Base-by-base conservation (phyloP, 2,329 filamentous ascomycete genomes). In the Aspergillus sojae region DNA sequence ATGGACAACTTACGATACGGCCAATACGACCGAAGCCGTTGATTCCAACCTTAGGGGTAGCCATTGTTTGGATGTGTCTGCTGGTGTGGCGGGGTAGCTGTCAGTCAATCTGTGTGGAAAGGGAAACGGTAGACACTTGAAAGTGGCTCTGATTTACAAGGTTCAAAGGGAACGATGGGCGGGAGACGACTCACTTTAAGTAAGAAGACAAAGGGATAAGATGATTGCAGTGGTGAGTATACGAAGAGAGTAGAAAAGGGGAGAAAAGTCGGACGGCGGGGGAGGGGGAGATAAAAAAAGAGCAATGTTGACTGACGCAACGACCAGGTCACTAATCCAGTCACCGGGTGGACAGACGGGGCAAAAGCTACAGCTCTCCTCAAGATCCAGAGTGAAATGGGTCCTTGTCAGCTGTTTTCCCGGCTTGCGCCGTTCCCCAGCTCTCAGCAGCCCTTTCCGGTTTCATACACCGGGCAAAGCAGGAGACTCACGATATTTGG, bases 1-100 rank as follows among this genome's bases (percentile, higher is more conserved):
- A 28, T 23, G 45, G 12, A 6, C 26, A 28, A 81, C 81, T 77
- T 76, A 84, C 88, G 82, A 99, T 97, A 83, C 95, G 92, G 79
- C 95, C 95, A 84, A 99, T 99, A 84, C 95, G 94, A 86, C 95
- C 95, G 88, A 99, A 99, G 83, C 95, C 94, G 91, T 97, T 98
- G 91, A 97, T 97, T 83, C 93, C 93, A 81, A 96, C 92, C 75
- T 77, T 74, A 64, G 75, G 71, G 19, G 19, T 14, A 62, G 74
- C 75, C 76, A 78, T 78, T 66, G 71, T 78, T 71, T 70, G 68
- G 66, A 66, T 69, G 54, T 62, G 61, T 67, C 67, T 64, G 62
- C 59, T 55, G 23, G 30, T 30, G 11, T 69, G 69, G 73, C 72
- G 68, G 67, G 68, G 70, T 68, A 73, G 62, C 56, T 69, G 70